Percentiles rank a stretch among this genome's conserved stretches.
Evolutionary conservation across 2,329 filamentous ascomycete genomes (phyloP).

Genomic region (Neocucurbitaria cava): DNA sequence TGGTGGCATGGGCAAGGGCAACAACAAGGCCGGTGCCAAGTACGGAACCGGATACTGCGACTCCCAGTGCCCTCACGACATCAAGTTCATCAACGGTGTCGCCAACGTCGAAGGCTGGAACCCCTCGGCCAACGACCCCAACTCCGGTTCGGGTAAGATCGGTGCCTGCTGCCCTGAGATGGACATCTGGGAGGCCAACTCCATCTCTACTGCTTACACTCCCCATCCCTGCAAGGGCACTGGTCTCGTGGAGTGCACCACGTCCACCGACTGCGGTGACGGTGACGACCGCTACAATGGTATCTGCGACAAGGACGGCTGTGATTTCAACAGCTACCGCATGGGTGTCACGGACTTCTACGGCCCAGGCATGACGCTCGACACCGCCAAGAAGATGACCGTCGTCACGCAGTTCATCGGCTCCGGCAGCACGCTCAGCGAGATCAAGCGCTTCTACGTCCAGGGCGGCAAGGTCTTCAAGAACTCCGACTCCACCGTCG

Average conservation of each 20-base stretch:
- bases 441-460: slow-evolving; percentile 59
- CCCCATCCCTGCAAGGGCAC: slow-evolving; percentile 67
- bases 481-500: slow-evolving; percentile 52
- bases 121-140: slow-evolving; percentile 60
- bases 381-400: slow-evolving; percentile 54
- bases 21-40: slow-evolving; percentile 61
- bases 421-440: slow-evolving; percentile 51
- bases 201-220: slow-evolving; percentile 68
- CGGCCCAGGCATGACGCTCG: slow-evolving; percentile 60
- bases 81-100: slow-evolving; percentile 62
- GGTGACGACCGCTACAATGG: slow-evolving; percentile 64
- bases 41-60: slow-evolving; percentile 63
- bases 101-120: slow-evolving; percentile 64
- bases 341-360: slow-evolving; percentile 70
- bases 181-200: slow-evolving; percentile 76
- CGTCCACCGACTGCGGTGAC: slow-evolving; percentile 50
- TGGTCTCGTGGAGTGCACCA: slow-evolving; percentile 61
- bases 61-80: slow-evolving; percentile 52
- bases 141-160: slow-evolving; percentile 60
- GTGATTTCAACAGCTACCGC: slow-evolving; percentile 68
- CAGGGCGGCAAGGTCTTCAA: slow-evolving; percentile 59
- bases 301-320: slow-evolving; percentile 72
- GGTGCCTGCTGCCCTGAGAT: slow-evolving; percentile 74
- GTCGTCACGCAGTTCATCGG: slow-evolving; percentile 61
- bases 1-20: slow-evolving; percentile 63